Evolutionary conservation across 139 green algal species (phyloP).

Genomic region (Zygnema cylindricum): DNA sequence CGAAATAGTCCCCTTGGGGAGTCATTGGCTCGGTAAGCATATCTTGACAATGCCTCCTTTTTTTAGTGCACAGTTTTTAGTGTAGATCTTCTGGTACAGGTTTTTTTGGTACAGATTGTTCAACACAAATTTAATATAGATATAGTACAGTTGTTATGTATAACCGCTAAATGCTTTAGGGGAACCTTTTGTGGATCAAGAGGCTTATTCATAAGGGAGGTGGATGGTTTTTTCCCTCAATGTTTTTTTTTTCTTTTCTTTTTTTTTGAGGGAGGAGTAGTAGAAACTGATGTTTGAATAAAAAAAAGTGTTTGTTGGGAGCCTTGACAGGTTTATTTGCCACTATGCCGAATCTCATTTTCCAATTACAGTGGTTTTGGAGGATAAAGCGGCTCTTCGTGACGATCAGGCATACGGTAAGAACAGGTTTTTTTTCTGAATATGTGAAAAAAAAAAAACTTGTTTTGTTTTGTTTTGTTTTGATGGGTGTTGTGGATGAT

Average conservation of each 20-base stretch:
- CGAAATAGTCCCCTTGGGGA: not conserved
- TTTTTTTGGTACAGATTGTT: not conserved
- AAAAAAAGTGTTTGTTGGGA: no score
- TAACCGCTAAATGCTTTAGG: not conserved
- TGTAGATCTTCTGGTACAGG: not conserved
- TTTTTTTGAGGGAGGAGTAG: not conserved
- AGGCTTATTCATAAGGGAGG: no score
- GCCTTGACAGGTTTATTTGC: not conserved
- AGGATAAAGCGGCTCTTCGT: not conserved
- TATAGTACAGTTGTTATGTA: no score
- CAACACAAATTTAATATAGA: not conserved
- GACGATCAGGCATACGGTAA: conserved; percentile 7
- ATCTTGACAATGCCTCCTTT: not conserved
- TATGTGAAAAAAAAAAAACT: no score
- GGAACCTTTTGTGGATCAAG: no score
- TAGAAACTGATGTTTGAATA: no score
- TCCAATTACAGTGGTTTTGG: conserved; percentile 4
- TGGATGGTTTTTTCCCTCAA: no score
- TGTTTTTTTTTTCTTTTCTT: no score
- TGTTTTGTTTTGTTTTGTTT: no score
- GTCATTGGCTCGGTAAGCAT: not conserved
- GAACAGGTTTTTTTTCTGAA: not conserved
- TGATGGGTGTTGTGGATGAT: no score
- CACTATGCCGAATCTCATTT: not conserved
- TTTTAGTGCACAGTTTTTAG: not conserved